Evolutionary conservation across 441 rosid genomes (phyloP), one percentile per base, ranked within the genome.

Genomic region (Dalechampia spathulata): DNA sequence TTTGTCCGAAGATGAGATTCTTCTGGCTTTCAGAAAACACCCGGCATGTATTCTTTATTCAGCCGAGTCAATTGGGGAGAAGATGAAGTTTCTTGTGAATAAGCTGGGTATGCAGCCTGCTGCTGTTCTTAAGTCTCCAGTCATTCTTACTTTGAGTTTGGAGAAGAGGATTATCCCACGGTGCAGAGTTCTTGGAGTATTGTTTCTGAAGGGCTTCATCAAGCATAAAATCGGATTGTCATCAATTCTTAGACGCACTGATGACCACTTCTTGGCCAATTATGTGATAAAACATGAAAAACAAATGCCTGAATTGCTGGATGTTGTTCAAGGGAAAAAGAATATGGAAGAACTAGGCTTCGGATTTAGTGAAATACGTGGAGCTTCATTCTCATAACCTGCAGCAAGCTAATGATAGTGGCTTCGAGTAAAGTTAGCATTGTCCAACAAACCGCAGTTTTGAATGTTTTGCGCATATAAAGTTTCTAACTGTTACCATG

Each of bases 1-100:
- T 53, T 66, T 60, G 67, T 68, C 73, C 10, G 58, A 60, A 28
- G 59, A 62, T 25, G 70, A 65, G 22, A 34, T 72, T 49, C 20
- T 26, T 10, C 20, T 8, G 0, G 62, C 60, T 7, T 61, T 75
- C 37, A n/a, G n/a, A 10, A 17, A 67, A 55, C 0, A 11, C 13
- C 79, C 79, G 5, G 6, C 7, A 16, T 45, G 22, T 47, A 50
- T 71, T 68, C 2, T 1, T 1, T 0, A n/a, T n/a, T n/a, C n/a
- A n/a, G n/a, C n/a, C n/a, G n/a, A 7, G 0, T 67, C 71, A 1
- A 14, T 69, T 21, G 37, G 6, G 49, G 8, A 8, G 4, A 30
- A 30, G 8, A 30, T 30, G 34, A 8, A 30, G 4, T 30, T 30
- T 30, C 34, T 30, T 30, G 34, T 4, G 34, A 8, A 4, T n/a